Evolutionary conservation across 2,329 filamentous ascomycete species (phyloP).

Genomic region (Onygenales sp.): DNA sequence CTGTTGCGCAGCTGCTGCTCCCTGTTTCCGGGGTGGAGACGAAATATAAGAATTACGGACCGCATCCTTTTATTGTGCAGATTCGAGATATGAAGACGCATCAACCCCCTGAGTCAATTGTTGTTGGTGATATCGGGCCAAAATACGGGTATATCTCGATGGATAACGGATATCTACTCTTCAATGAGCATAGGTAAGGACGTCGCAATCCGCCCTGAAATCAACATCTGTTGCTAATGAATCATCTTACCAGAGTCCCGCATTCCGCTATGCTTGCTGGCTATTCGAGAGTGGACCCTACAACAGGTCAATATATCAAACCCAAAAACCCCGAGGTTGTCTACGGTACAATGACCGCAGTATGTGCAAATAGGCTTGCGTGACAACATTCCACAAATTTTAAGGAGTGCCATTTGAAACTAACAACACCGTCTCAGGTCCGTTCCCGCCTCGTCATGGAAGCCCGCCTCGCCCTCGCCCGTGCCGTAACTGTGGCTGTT

Average conservation of each 20-base stretch:
- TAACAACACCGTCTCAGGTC: slow-evolving; percentile 4
- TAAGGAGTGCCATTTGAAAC: background rate
- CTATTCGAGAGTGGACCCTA: slow-evolving; percentile 10
- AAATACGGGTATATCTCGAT: slow-evolving; percentile 10
- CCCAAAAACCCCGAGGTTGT: slow-evolving; percentile 10
- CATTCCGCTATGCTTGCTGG: slow-evolving; percentile 9
- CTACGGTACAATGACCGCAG: slow-evolving; percentile 10
- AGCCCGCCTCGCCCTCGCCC: slow-evolving; percentile 42
- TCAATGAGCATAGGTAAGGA: slow-evolving; percentile 8
- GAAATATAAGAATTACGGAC: slow-evolving; percentile 27
- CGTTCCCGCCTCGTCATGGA: slow-evolving; percentile 30
- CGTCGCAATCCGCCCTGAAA: background rate
- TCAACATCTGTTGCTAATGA: background rate
- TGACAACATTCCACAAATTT: background rate
- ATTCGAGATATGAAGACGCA: slow-evolving; percentile 23
- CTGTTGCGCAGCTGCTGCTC: slow-evolving; percentile 38
- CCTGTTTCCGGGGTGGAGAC: slow-evolving; percentile 14
- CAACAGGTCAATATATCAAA: slow-evolving; percentile 9
- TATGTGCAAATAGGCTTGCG: background rate
- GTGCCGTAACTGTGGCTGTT: slow-evolving; percentile 45
- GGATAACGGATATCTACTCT: slow-evolving; percentile 12
- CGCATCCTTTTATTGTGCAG: slow-evolving; percentile 40
- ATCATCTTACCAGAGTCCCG: slow-evolving; percentile 3
- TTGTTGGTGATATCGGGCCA: slow-evolving; percentile 10
- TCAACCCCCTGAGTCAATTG: slow-evolving; percentile 7